Evolutionary conservation across 768 basidiomycete species (phyloP).

Genomic region (Agaricus subrufescens): DNA sequence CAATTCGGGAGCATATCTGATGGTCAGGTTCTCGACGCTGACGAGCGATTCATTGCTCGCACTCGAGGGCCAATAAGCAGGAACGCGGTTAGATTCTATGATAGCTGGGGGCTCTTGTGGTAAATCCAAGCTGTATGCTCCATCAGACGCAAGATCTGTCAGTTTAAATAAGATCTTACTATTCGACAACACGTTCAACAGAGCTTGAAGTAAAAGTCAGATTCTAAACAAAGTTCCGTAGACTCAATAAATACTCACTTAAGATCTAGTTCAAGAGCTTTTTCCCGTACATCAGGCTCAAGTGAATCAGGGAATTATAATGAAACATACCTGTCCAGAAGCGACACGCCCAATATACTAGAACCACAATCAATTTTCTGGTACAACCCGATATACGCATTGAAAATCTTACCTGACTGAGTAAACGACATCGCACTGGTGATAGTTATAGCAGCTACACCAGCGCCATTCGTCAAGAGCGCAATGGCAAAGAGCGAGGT

Average conservation of each 20-base stretch:
- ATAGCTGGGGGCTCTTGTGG: constrained; percentile 81
- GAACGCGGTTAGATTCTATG: constrained; percentile 70
- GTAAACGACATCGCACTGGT: constrained; percentile 61
- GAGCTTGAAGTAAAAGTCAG: constrained; percentile 41
- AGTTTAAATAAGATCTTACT: constrained; percentile 29
- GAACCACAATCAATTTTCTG: not conserved
- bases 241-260: constrained; percentile 43
- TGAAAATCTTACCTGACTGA: constrained; percentile 26
- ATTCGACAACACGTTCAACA: constrained; percentile 89
- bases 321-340: constrained; percentile 37
- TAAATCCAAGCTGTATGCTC: constrained; percentile 48
- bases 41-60: constrained; percentile 55
- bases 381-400: not conserved
- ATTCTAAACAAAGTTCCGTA: not conserved
- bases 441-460: constrained; percentile 69
- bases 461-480: constrained; percentile 47
- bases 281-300: constrained; percentile 26
- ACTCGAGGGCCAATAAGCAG: constrained; percentile 91
- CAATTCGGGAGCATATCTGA: constrained; percentile 83
- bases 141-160: not conserved
- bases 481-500: constrained; percentile 77
- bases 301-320: not conserved
- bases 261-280: constrained; percentile 66
- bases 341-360: constrained; percentile 50
- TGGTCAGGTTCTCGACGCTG: constrained; percentile 65